phyloP scores from a whole-genome alignment of 2,329 filamentous ascomycete genomes.

The Diaporthe helianthi region DNA sequence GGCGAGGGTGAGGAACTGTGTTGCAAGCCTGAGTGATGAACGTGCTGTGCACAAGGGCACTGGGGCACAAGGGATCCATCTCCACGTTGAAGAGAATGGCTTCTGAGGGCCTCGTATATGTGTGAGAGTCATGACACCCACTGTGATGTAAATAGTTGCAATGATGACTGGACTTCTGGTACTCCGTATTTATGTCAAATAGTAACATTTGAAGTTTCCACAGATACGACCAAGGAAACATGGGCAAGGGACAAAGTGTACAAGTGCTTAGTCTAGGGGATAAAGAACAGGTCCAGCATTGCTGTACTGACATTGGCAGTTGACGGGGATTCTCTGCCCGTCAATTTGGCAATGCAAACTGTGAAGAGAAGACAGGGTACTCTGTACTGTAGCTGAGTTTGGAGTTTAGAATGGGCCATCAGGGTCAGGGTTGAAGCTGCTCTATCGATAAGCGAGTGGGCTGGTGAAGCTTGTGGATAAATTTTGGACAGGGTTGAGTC shows the following conservation, averaged over 20 bases:
- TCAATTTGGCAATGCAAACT: too few relatives aligned
- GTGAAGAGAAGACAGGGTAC: too few relatives aligned
- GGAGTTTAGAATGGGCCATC: too few relatives aligned
- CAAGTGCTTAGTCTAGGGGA: too few relatives aligned
- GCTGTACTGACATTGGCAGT: too few relatives aligned
- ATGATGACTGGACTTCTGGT: neutral
- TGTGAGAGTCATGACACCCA: neutral
- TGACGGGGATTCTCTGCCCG: too few relatives aligned
- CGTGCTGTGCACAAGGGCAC: conserved; percentile 70
- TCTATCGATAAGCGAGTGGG: conserved; percentile 4
- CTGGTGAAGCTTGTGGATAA: conserved; percentile 15
- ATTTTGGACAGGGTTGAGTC: conserved; percentile 32
- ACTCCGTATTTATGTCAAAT: too few relatives aligned
- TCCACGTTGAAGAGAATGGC: conserved; percentile 66
- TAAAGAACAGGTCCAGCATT: too few relatives aligned
- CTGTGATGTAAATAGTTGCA: neutral
- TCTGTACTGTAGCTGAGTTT: too few relatives aligned
- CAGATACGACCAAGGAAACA: too few relatives aligned
- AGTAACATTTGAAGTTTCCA: too few relatives aligned
- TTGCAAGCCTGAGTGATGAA: conserved; percentile 64
- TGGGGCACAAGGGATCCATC: conserved; percentile 66
- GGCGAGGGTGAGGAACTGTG: conserved; percentile 60
- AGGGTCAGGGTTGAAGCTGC: neutral
- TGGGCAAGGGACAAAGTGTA: too few relatives aligned
- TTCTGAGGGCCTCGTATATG: conserved; percentile 38